Evolutionary conservation across 805 yeast species (phyloP), one percentile per base, ranked within the genome.

Genomic region (Metschnikowia gelsemii): DNA sequence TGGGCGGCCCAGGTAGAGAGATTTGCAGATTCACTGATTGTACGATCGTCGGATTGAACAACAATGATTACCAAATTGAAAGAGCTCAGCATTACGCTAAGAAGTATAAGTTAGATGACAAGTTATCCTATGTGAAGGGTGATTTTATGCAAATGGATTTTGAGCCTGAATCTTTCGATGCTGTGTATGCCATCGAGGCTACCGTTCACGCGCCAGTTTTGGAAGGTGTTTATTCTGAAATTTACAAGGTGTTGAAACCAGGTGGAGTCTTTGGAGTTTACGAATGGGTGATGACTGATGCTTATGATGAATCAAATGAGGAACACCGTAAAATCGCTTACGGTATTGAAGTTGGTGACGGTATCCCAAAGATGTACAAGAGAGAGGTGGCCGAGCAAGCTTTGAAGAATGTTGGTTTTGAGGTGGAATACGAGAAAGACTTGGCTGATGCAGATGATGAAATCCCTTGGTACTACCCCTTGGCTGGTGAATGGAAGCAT

Each of bases 141-240:
- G 99, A 91, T 68, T 91, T 91, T 75, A 93, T 91, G 99, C 93
- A 91, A 67, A 87, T 91, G 96, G 97, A 91, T 57, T 93, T 93
- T 57, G 87, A 84, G 66, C 84, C 84, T 51, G 84, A 83, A 59
- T 65, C 93, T 22, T 91, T 93, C 59, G 99, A 91, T 66, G 96
- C 96, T 32, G 98, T 93, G 33, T 91, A 91, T 60, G 97, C 99
- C 50, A 91, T 91, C 60, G 99, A 91, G 75, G 99, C 99, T 46
- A 91, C 99, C 24, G 96, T 89, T 43, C 99, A 91, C 63, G 98
- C 99, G 12, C 99, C 99, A 45, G 84, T 80, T 29, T 78, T 93
- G 58, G 96, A 89, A 68, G 97, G 97, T 62, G 98, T 93, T 39
- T 91, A 91, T 68, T 74, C 86, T 43, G 96, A 91, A 73, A 91